Base-by-base conservation (phyloP, 345 rosid genomes). In the Cardamine chenopodiifolia region DNA sequence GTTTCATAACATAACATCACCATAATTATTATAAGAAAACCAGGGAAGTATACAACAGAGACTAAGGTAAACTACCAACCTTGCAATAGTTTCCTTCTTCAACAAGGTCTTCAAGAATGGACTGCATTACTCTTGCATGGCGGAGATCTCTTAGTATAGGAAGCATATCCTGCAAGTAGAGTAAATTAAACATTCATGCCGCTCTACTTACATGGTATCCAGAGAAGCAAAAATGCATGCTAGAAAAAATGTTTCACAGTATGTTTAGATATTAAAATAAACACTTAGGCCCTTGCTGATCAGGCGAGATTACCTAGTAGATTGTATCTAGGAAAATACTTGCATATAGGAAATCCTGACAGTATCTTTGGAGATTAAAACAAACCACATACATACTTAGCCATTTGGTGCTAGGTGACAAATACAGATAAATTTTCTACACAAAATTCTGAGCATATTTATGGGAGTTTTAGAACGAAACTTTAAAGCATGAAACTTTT, bases 71-170 rank as follows among this genome's bases (percentile, higher is more conserved):
- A 63, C 4, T 53, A 45, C 40, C 69, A 60, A 93, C 99, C 98
- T 90, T 95, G 89, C 94, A 95, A 78, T 85, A 95, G 83, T 89
- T 86, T 75, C 93, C 97, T 73, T 89, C 88, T 75, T 92, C 97
- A 59, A 86, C 94, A 71, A 96, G 96, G 71, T 89, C 84, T 73
- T 96, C 99, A 72, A 96, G 96, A 44, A 78, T 80, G 68, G 79
- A 70, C 83, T 88, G 98, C 94, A 96, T 88, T 39, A 86, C 86
- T 79, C 82, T 69, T 44, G 98, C 96, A 83, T 84, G 93, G 73
- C 80, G 75, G 77, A 96, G 86, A 75, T 96, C 96, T 18, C 81
- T 81, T 64, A 96, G 76, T 76, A 85, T 82, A 65, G 97, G 98
- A 87, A 96, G 85, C 85, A 96, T 70, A 72, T 89, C 89, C 99